Percentiles rank a stretch among this genome's conserved stretches.
Conservation (phyloP, 2,329 filamentous ascomycete genomes). For the Pseudogymnoascus pannorum region DNA sequence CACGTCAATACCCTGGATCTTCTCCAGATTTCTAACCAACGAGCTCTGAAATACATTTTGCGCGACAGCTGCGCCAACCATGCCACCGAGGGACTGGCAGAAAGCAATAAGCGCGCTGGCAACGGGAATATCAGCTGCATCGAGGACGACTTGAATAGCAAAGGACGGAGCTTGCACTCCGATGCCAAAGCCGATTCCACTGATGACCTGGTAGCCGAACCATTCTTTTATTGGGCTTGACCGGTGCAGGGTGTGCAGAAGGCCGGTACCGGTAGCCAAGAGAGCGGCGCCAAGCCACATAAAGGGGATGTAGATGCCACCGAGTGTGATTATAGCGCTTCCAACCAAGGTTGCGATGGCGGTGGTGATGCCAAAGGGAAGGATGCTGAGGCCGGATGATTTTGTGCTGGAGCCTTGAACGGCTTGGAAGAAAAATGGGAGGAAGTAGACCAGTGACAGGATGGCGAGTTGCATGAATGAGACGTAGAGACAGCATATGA, state of each 20-base stretch:
- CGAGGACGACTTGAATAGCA: slow-evolving; percentile 43
- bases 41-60: slow-evolving; percentile 50
- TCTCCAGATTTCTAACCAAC: neutral
- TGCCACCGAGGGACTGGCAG: slow-evolving; percentile 58
- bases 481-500: slow-evolving; percentile 25
- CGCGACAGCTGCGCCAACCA: slow-evolving; percentile 56
- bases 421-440: slow-evolving; percentile 40
- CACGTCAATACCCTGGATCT: neutral
- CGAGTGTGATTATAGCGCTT: slow-evolving; percentile 28
- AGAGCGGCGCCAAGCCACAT: slow-evolving; percentile 20
- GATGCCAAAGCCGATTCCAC: slow-evolving; percentile 12
- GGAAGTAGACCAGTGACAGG: slow-evolving; percentile 31
- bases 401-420: slow-evolving; percentile 33
- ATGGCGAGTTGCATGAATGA: slow-evolving; percentile 28
- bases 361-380: slow-evolving; percentile 28
- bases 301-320: slow-evolving; percentile 24
- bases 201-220: slow-evolving; percentile 25
- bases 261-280: slow-evolving; percentile 32
- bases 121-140: slow-evolving; percentile 41
- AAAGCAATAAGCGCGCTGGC: slow-evolving; percentile 49
- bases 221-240: slow-evolving; percentile 30
- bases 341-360: slow-evolving; percentile 25
- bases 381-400: slow-evolving; percentile 32
- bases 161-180: slow-evolving; percentile 21
- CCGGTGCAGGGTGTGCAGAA: slow-evolving; percentile 32